Conservation (phyloP, 2,329 filamentous ascomycete species). For the Exophiala calicioides region DNA sequence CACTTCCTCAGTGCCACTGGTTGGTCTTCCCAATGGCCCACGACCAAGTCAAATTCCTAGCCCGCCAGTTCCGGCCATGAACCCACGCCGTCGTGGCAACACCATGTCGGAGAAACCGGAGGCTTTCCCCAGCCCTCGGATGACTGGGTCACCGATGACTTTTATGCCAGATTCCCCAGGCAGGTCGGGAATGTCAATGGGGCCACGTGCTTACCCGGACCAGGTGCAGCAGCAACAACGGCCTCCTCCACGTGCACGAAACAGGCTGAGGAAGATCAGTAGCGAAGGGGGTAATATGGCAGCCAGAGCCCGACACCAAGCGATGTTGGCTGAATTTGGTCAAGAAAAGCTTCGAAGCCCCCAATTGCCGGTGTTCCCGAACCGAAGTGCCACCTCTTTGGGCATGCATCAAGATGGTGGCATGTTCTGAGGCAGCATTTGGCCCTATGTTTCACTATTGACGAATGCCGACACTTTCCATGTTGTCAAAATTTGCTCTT, state of each 20-base stretch:
- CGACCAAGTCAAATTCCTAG: slow-evolving; percentile 24
- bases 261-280: slow-evolving; percentile 49
- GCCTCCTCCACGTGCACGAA: slow-evolving; percentile 35
- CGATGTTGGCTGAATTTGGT: slow-evolving; percentile 34
- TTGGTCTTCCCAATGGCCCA: slow-evolving; percentile 55
- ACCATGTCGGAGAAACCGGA: slow-evolving; percentile 42
- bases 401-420: slow-evolving; percentile 26
- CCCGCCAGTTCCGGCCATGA: slow-evolving; percentile 62
- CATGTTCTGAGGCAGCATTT: slow-evolving; percentile 32
- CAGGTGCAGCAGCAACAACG: slow-evolving; percentile 19
- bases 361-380: slow-evolving; percentile 29
- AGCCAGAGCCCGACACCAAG: slow-evolving; percentile 45
- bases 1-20: slow-evolving; percentile 60
- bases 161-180: slow-evolving; percentile 10
- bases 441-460: too few species aligned
- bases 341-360: slow-evolving; percentile 28
- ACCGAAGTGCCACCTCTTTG: slow-evolving; percentile 29
- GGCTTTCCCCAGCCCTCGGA: slow-evolving; percentile 13
- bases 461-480: too few species aligned
- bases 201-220: slow-evolving; percentile 8
- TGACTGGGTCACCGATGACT: slow-evolving; percentile 16
- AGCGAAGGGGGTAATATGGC: slow-evolving; percentile 54
- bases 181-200: not conserved
- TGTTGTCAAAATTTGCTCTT: not conserved
- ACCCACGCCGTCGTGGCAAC: slow-evolving; percentile 58